phyloP scores from a whole-genome alignment of 495 filamentous ascomycete species.

The Penicilliopsis zonata region DNA sequence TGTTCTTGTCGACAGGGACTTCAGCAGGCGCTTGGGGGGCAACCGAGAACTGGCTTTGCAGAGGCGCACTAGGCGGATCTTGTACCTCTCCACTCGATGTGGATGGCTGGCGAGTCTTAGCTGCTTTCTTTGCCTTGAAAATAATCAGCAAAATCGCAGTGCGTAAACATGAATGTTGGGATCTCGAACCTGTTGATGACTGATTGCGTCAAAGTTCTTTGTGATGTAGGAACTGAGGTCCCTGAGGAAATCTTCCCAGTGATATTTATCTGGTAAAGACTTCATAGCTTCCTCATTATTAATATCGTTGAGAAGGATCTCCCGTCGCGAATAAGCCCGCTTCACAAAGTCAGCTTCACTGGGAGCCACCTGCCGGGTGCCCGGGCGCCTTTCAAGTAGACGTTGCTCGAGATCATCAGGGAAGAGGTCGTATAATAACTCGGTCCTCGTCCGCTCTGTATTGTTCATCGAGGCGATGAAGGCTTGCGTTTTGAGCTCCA shows the following conservation, averaged over 20 bases:
- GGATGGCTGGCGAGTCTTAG: constrained; percentile 32
- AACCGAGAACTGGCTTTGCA: constrained; percentile 35
- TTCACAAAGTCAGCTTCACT: constrained; percentile 67
- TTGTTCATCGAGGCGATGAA: constrained; percentile 64
- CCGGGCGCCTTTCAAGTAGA: constrained; percentile 52
- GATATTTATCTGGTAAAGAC: constrained; percentile 60
- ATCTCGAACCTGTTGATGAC: constrained; percentile 34
- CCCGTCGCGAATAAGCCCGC: constrained; percentile 49
- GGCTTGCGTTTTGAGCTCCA: constrained; percentile 79
- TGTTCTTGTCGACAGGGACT: constrained; percentile 30
- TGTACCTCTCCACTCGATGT: constrained; percentile 29
- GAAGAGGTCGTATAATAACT: constrained; percentile 63
- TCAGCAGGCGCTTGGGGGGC: constrained; percentile 27
- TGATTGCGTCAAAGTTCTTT: constrained; percentile 58
- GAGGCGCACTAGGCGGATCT: constrained; percentile 24
- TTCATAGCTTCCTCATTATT: constrained; percentile 48
- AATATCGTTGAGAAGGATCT: constrained; percentile 52
- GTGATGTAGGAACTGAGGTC: constrained; percentile 63
- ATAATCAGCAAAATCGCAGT: constrained; percentile 10
- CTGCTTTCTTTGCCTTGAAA: constrained; percentile 26
- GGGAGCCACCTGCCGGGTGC: constrained; percentile 48
- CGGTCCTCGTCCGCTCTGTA: constrained; percentile 49
- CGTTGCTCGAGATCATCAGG: constrained; percentile 53
- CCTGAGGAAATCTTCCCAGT: constrained; percentile 68
- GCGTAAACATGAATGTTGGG: neutral